Base-by-base conservation (phyloP, 352 stramenopile genomes). In the Pythium grandisporangium region DNA sequence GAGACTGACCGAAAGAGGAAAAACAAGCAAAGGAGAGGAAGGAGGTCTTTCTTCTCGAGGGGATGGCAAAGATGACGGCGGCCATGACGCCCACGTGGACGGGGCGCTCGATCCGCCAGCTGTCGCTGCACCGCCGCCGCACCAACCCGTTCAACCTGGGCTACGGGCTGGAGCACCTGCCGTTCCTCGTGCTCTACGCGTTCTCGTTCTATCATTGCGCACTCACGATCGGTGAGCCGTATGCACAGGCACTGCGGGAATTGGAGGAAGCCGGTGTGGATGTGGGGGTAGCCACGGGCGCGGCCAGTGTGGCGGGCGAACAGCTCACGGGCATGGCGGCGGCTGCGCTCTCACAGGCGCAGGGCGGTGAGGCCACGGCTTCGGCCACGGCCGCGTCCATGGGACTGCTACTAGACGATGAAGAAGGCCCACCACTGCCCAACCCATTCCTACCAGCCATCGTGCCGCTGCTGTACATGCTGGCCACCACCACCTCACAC, bases 391-490 rank as follows among this genome's bases (percentile, higher is more conserved):
- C 84, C 53, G 70, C 75, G 51, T 85, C 71, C 30, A 56, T 71
- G 25, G n/a, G n/a, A n/a, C 55, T 84, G 24, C 21, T 75, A 46
- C 48, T 70, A 29, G 54, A 66, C 37, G 66, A 84, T 13, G 62
- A 79, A 38, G 70, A 83, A 5, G 73, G 68, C 0, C 72, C 77
- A 29, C 75, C 80, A 23, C 51, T 97, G 37, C 88, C 88, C 1
- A 96, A 94, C 51, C 84, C 84, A 37, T 96, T 93, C 53, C 53
- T 97, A 37, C 88, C 88, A 16, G 83, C 61, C 10, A 95, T 96
- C 42, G 79, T 91, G 45, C 82, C 88, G 5, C 49, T 96, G 42
- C 63, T 97, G n/a, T 93, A 76, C 41, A 55, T 96, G 41, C 51
- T 93, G 22, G 63, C 51, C 23, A 86, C 84, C 5, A 58, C 87